Evolutionary conservation across 768 basidiomycete genomes (phyloP), one percentile per base, ranked within the genome.

Genomic region (Cytidiella melzeri): DNA sequence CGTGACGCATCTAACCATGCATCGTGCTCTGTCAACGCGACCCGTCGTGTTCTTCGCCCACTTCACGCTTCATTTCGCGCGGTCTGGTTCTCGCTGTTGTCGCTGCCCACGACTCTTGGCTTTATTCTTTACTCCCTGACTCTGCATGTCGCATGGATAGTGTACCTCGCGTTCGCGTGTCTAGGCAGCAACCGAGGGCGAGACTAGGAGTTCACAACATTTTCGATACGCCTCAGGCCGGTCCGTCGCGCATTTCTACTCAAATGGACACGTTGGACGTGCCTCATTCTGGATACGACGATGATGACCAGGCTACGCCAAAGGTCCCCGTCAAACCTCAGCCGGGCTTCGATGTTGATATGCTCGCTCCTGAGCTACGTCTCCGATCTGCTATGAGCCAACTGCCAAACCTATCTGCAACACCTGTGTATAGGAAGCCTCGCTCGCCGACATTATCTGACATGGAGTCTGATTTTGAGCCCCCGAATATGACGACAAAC

Each of bases 371-470:
- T 39, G 74, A 74, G 45, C 81, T 74, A 2, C 78, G 81, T 42
- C 74, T 87, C 18, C 81, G 84, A 41, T 15, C 81, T 81, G 20
- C 65, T 86, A 4, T 67, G 86, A 7, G 66, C 73, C 26, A 77
- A 74, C 49, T 68, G 78, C 47, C 74, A 77, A 12, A 59, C 55
- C 27, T 70, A 69, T 21, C 61, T 67, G n/a, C 56, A 63, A 13
- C 57, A 63, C 21, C 64, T 61, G 44, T 62, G 19, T 55, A 70
- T 11, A 57, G 52, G 2, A 48, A 42, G 3, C 48, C 54, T 5
- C 61, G 51, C 37, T 50, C 55, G 13, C 60, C 67, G 37, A 54
- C 66, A 23, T 64, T 66, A 4, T 75, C 76, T 41, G 76, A 78
- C 45, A 61, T 72, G 9, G 80, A 81, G 38, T 81, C 79, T 18